Evolutionary conservation across 192 early-diverging fungal genomes (phyloP).

Genomic region (Backusella macrospora): DNA sequence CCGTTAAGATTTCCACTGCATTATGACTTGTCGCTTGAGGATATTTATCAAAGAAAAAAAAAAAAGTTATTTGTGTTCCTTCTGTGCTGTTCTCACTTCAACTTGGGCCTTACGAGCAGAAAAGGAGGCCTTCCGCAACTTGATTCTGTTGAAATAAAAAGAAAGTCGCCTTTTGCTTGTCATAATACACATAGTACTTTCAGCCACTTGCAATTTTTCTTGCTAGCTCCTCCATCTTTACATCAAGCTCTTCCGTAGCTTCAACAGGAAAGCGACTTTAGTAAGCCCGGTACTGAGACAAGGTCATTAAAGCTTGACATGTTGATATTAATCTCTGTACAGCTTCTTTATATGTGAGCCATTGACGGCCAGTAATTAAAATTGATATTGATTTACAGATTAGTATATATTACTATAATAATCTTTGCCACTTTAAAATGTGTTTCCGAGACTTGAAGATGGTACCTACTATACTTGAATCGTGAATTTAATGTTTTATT

Average conservation of each 20-base stretch:
- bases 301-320: no score
- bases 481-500: no score
- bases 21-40: not conserved
- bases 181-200: conserved; percentile 4
- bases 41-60: not conserved
- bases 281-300: conserved; percentile 5
- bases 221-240: not conserved
- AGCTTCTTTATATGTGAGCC: no score
- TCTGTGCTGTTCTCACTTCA: not conserved
- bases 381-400: no score
- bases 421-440: no score
- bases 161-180: not conserved
- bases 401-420: no score
- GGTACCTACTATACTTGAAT: no score
- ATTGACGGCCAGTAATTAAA: no score
- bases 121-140: conserved; percentile 3
- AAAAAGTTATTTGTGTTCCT: not conserved
- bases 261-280: conserved; percentile 6
- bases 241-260: not conserved
- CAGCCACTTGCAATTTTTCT: not conserved
- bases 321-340: no score
- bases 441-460: no score
- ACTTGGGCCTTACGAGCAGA: not conserved
- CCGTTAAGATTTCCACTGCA: conserved; percentile 7
- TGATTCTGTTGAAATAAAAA: conserved; percentile 20